Evolutionary conservation across 2,329 filamentous ascomycete genomes (phyloP).

Genomic region (Aspergillus thermomutatus): DNA sequence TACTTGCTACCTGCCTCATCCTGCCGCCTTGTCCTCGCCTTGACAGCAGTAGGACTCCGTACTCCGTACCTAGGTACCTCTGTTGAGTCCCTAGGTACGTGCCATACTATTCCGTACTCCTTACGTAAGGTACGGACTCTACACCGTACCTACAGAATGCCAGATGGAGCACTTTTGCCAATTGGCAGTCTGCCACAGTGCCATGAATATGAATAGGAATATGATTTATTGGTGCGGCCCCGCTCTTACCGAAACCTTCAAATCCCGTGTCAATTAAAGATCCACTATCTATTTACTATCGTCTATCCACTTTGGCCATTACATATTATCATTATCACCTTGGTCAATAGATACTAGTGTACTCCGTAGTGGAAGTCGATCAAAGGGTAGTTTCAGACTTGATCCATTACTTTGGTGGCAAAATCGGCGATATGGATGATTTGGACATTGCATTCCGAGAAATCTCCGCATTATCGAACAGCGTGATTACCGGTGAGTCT

Average conservation of each 20-base stretch:
- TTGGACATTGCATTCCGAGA: no score
- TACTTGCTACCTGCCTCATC: background rate
- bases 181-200: slow-evolving; percentile 12
- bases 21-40: background rate
- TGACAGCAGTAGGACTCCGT: background rate
- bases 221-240: background rate
- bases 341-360: no score
- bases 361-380: background rate
- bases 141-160: background rate
- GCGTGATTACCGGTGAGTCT: background rate
- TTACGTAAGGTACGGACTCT: no score
- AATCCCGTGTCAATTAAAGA: background rate
- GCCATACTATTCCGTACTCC: no score
- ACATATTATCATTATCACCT: no score
- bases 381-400: background rate
- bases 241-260: background rate
- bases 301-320: no score
- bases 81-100: no score
- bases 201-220: no score
- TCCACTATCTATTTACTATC: background rate
- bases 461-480: background rate
- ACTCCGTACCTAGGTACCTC: background rate
- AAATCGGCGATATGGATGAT: no score
- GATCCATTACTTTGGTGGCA: background rate
- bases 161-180: slow-evolving; percentile 9